Base-by-base conservation (phyloP, 139 green algal genomes). In the Auxenochlorella pyrenoidosa region DNA sequence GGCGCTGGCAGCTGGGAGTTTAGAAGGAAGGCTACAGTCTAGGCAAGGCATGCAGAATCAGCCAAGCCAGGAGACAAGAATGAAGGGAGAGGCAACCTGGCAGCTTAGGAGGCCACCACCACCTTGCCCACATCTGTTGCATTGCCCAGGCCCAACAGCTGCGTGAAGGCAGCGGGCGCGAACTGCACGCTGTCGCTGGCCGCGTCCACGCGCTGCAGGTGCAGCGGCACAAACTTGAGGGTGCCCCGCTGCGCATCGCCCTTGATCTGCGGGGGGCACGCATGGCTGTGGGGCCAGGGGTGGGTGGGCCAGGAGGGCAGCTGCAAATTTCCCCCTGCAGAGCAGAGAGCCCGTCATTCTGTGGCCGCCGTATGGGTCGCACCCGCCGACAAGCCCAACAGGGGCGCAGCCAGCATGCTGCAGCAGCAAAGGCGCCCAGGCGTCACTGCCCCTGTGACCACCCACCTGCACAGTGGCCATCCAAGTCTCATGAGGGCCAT, bases 161-260 rank as follows among this genome's bases (percentile, higher is more conserved):
- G 5, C 24, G 34, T 32, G 5, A 88, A 22, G 5, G 75, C 73
- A 10, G 13, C 38, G 5, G 34, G 58, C 8, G 34, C 36, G 30
- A 82, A 82, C 36, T 59, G 28, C 5, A 88, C 58, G 2, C 54
- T 88, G 65, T 88, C 71, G 6, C 60, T 44, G 8, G 84, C 38
- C 8, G 84, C 72, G 5, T 47, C 84, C 32, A 65, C 43, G 32
- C 58, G 84, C 73, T 88, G 73, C 59, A 88, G 22, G 26, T 36
- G 58, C 40, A 88, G 51, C 40, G 84, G 84, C 84, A 78, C 84
- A 77, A 84, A 88, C 21, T 51, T n/a, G 15, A 88, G 84, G 10
- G 71, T 79, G 54, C 84, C 84, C 0, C 72, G 73, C 72, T 65
- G 32, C 40, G 84, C 71, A 38, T 88, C 75, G 19, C 75, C 71